Evolutionary conservation across 768 basidiomycete species (phyloP), one percentile per base, ranked within the genome.

Genomic region (Termitomyces sp.): DNA sequence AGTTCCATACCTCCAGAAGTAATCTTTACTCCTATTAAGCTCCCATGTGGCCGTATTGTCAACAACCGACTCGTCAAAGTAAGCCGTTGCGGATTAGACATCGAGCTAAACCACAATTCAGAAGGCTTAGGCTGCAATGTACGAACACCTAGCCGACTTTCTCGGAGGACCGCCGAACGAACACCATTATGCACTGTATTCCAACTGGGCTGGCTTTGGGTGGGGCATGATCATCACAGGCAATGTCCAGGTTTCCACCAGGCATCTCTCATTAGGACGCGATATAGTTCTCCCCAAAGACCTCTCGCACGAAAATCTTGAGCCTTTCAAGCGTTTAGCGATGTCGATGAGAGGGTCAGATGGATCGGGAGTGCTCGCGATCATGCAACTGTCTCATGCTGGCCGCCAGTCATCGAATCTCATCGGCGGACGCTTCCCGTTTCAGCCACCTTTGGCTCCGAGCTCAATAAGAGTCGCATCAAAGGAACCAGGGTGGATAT

Each of bases 151-250:
- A 10, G 80, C 86, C 0, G 59, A 67, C 3, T 72, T 86, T 30
- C 71, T 71, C 10, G 89, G 91, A 21, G 90, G 91, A 0, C 78
- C 80, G 10, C 93, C 94, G 0, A 91, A 88, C 58, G 62, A 71
- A 14, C 67, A 74, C 43, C 89, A 93, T 66, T 64, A 77, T 35
- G 63, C 70, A 0, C 74, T 97, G 28, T 97, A 98, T 65, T 68
- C 79, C 0, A 72, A 74, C 61, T 98, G 94, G 93, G 81, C 84
- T 1, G 67, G 73, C 51, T 80, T 87, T 11, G 77, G 78, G 45
- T 98, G 91, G 91, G 95, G 92, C 0, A 90, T 97, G 78, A 72
- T 96, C 45, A 67, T 95, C 28, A 92, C 94, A 0, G 95, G 95
- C 3, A 94, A 94, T 60, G 78, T 91, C 4, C 87, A 89, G 62